Percentiles rank a stretch among this genome's conserved stretches.
Evolutionary conservation across 352 stramenopile species (phyloP).

Genomic region (Labyrinthula sp.): DNA sequence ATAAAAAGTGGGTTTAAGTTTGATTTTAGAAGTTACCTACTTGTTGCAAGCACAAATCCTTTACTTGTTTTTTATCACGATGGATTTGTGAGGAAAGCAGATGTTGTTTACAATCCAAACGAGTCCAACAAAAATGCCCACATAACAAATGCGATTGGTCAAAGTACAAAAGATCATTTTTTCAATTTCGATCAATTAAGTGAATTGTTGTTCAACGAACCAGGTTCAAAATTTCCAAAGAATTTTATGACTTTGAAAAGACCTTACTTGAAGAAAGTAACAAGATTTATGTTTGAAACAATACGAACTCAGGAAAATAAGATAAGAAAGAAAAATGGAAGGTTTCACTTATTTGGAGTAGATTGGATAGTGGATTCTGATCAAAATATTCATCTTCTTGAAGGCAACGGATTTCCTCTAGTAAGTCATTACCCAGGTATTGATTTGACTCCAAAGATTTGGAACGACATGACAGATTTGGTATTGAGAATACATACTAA

Average conservation of each 20-base stretch:
- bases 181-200: conserved; percentile 19
- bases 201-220: conserved; percentile 2
- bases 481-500: conserved; percentile 21
- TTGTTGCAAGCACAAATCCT: conserved; percentile 18
- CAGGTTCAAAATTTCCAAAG: conserved; percentile 1
- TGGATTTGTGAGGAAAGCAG: conserved; percentile 25
- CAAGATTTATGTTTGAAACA: conserved; percentile 23
- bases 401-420: conserved; percentile 24
- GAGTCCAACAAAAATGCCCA: conserved; percentile 12
- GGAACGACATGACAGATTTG: conserved; percentile 21
- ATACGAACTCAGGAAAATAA: conserved; percentile 18
- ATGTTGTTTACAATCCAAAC: conserved; percentile 13
- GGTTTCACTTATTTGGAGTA: conserved; percentile 26
- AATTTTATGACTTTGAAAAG: conserved; percentile 6
- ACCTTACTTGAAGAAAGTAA: conserved; percentile 24
- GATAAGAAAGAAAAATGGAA: conserved; percentile 1
- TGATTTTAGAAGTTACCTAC: conserved; percentile 17
- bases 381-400: conserved; percentile 8
- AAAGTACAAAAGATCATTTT: conserved; percentile 25
- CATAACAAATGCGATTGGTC: conserved; percentile 6
- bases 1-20: conserved; percentile 26
- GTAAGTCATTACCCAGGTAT: conserved; percentile 14
- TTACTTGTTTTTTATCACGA: conserved; percentile 24
- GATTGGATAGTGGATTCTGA: conserved; percentile 23
- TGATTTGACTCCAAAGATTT: conserved; percentile 10